These are phyloP conservation scores for Wickerhamomyces silvicola DNA, from an alignment of 805 yeast genomes.

Conservation along the genomic window DNA sequence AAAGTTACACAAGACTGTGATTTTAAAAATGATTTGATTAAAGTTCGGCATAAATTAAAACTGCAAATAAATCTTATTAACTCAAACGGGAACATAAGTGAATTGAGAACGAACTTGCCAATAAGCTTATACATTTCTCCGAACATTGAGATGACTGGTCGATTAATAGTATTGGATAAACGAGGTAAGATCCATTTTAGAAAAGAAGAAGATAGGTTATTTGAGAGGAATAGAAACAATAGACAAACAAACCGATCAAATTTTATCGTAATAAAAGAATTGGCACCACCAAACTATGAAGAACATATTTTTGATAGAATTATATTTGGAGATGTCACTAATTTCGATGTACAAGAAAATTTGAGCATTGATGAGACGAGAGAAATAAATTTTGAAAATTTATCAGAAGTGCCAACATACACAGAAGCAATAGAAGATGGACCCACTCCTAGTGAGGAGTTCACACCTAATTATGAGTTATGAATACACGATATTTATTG, in stretches of 20 bases:
- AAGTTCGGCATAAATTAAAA: conserved; percentile 77
- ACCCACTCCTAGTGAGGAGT: too few species aligned
- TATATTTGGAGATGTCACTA: conserved; percentile 12
- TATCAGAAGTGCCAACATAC: too few species aligned
- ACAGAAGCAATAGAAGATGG: too few species aligned
- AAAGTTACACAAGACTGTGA: conserved; percentile 81
- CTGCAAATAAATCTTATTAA: conserved; percentile 65
- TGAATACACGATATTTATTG: too few species aligned
- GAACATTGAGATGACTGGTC: conserved; percentile 51
- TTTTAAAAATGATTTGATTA: conserved; percentile 50
- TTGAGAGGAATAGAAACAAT: conserved; percentile 17
- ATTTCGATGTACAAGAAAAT: background rate
- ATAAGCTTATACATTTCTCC: conserved; percentile 67
- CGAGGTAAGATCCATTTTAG: conserved; percentile 36
- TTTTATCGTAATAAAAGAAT: conserved; percentile 34
- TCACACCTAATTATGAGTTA: too few species aligned
- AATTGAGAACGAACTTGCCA: conserved; percentile 82
- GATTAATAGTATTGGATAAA: conserved; percentile 31
- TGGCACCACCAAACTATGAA: conserved; percentile 75
- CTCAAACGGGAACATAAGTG: conserved; percentile 77
- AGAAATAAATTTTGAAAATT: too few species aligned
- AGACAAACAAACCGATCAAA: conserved; percentile 5
- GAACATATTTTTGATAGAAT: conserved; percentile 61
- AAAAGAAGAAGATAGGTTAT: conserved; percentile 27
- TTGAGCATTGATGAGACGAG: too few species aligned